phyloP scores from a whole-genome alignment of 73 alveolate species.

The Paramecium primaurelia region DNA sequence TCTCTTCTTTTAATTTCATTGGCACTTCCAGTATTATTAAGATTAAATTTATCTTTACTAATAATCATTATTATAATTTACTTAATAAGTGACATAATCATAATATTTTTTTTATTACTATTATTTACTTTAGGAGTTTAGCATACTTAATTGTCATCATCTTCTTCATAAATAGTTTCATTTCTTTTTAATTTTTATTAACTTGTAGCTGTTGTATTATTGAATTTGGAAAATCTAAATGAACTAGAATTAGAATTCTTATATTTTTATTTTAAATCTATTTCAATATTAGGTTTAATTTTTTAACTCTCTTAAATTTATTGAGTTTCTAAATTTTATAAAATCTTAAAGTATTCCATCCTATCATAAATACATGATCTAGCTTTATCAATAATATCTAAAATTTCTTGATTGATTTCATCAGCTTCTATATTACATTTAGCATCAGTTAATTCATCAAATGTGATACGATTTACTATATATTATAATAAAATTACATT shows the following conservation, averaged over 20 bases:
- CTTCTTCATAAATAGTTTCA: slow-evolving; percentile 4
- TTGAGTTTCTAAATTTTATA: background rate
- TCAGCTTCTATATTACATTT: background rate
- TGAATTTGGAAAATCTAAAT: background rate
- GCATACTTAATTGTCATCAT: background rate
- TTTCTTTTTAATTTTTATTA: background rate
- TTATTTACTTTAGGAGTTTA: slow-evolving; percentile 41
- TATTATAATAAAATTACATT: background rate
- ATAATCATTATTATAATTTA: background rate
- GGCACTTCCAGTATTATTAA: background rate
- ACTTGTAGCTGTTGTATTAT: background rate
- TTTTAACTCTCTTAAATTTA: background rate
- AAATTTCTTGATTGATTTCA: background rate
- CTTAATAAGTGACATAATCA: background rate
- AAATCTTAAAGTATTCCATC: background rate
- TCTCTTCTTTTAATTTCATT: background rate
- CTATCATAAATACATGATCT: background rate
- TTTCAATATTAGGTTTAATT: background rate
- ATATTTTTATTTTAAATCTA: slow-evolving; percentile 1
- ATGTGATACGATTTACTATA: background rate
- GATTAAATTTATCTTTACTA: background rate
- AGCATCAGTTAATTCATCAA: slow-evolving; percentile 22
- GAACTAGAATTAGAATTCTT: background rate
- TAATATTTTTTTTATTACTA: background rate
- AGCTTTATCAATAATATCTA: background rate